Evolutionary conservation across 495 filamentous ascomycete species (phyloP), one percentile per base, ranked within the genome.

Genomic region (Hypomontagnella monticulosa): DNA sequence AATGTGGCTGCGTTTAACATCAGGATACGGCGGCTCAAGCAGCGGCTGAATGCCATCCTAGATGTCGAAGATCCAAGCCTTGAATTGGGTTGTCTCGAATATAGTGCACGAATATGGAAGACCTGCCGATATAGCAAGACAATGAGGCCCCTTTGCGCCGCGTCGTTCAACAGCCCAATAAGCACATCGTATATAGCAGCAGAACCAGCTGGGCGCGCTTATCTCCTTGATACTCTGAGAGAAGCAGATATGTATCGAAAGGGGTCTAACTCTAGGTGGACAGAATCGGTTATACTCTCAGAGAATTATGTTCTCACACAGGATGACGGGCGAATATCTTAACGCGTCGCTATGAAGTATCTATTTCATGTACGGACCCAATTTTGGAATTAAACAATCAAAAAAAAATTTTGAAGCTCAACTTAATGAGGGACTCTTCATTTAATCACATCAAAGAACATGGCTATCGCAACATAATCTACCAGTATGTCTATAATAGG

Each of bases 1-100:
- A 67, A 67, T 6, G 20, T 38, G 16, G n/a, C 27, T 37, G 18
- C 50, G 11, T 61, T 56, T 7, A 53, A 52, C 11, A 61, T 66
- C 27, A 37, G 56, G 20, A 18, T 51, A 33, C 43, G 55, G 15
- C 43, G 50, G 27, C 34, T 61, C 14, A 60, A 14, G 12, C 63
- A 66, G 10, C 56, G 50, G 12, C 4, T 67, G 10, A 61, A 67
- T 19, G 15, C 30, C 30, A 57, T 67, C 11, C n/a, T 36, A 2
- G 57, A 46, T 0, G 12, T 67, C 3, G 34, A 57, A 37, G 46
- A 61, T 8, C 57, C 51, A 0, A 51, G 16, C n/a, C 32, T 62
- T 12, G 57, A 67, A 33, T 19, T 12, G 8, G 63, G 61, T 19
- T 62, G 57, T 9, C 12, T 57, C 4, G 44, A 41, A 36, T 67